Percentiles rank a stretch among this genome's conserved stretches.
These are phyloP conservation scores for Carex littledalei DNA, from an alignment of 176 grass and related monocot genomes.

Conservation along the genomic window DNA sequence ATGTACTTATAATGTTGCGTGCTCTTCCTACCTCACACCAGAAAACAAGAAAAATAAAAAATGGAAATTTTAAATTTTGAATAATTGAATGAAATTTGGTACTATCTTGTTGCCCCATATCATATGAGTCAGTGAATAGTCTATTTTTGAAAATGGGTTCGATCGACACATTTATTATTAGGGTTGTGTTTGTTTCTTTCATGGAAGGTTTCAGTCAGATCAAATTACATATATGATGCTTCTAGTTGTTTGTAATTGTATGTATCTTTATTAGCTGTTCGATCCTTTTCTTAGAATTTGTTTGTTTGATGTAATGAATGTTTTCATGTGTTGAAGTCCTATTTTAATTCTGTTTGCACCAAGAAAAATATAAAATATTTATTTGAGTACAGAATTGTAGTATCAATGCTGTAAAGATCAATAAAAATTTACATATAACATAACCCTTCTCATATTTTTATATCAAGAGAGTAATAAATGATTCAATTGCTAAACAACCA, in stretches of 20 bases:
- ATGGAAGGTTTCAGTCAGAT: background rate
- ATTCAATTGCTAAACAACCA: background rate
- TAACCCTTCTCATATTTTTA: no score
- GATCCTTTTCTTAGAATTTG: background rate
- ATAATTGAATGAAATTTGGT: constrained; percentile 11
- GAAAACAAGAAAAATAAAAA: background rate
- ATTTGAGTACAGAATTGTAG: no score
- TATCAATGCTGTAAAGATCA: no score
- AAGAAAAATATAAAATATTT: no score
- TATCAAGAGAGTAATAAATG: background rate
- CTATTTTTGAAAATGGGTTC: background rate
- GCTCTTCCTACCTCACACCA: constrained; percentile 11
- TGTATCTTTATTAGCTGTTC: background rate
- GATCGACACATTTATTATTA: constrained; percentile 5
- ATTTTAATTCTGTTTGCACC: no score
- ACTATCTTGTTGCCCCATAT: constrained; percentile 14
- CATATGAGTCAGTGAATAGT: constrained; percentile 20
- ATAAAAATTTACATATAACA: no score
- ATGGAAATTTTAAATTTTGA: background rate
- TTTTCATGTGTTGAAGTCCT: background rate
- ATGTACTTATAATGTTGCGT: background rate
- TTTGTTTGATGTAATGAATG: background rate
- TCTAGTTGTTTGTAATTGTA: background rate
- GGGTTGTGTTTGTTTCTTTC: constrained; percentile 5
- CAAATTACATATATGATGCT: background rate